Evolutionary conservation across 768 basidiomycete species (phyloP).

Genomic region (Exidia glandulosa): DNA sequence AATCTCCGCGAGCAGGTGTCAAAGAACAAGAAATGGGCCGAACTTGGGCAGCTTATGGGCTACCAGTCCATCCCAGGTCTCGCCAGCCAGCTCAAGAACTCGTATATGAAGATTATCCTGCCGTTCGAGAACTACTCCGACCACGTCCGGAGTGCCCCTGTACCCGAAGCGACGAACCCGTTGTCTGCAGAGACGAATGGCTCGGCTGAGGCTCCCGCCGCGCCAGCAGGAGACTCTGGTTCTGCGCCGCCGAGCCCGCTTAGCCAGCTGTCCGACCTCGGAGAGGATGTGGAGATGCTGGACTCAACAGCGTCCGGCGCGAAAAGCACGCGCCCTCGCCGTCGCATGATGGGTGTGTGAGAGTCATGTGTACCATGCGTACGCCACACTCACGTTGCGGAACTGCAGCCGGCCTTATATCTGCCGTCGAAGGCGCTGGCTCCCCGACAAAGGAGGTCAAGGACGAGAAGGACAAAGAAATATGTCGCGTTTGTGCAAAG

Average conservation of each 20-base stretch:
- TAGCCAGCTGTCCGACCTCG: neutral
- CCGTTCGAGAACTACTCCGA: conserved; percentile 92
- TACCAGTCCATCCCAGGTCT: conserved; percentile 75
- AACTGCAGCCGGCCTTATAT: neutral
- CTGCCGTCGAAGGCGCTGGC: neutral
- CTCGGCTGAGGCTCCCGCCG: neutral
- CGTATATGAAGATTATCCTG: conserved; percentile 82
- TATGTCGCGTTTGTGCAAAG: conserved; percentile 45
- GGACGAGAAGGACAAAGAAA: neutral
- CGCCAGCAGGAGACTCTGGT: neutral
- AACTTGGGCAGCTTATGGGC: conserved; percentile 71
- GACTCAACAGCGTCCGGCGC: neutral
- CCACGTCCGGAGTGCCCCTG: conserved; percentile 56
- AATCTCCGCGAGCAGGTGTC: conserved; percentile 56
- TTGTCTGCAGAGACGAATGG: no score
- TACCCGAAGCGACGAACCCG: neutral
- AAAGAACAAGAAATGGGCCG: conserved; percentile 76
- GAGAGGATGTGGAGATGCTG: neutral
- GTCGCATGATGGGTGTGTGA: conserved; percentile 1
- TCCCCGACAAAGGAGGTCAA: neutral
- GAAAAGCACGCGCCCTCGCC: neutral
- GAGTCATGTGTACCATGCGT: no score
- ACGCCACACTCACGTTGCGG: neutral
- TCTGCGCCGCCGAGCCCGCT: neutral
- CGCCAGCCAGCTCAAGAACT: conserved; percentile 79